Evolutionary conservation across 305 asterid genomes (phyloP), one percentile per base, ranked within the genome.

Genomic region (Fraxinus baroniana): DNA sequence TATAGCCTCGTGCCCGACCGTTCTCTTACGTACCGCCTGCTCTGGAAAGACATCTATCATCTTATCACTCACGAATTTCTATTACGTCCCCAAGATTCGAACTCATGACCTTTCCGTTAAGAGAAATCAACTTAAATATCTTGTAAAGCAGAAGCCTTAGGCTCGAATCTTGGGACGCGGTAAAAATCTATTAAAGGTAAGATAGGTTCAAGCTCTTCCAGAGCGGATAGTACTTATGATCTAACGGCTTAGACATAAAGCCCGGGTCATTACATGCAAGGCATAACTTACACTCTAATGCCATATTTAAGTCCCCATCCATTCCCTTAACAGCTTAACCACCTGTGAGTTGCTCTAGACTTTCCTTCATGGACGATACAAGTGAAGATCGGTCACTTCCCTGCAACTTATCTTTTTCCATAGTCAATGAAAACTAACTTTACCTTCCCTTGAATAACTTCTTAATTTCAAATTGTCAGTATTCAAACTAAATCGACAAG

Each of bases 231-330:
- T 44, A 44, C 55, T 3, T 44, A 44, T 44, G n/a, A 2, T 44
- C n/a, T 12, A 44, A 44, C 5, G 55, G 4, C 52, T 41, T 10
- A 12, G 52, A 9, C 49, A 39, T 2, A 12, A 10, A 12, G 52
- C 52, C 17, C 4, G 4, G 0, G 52, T 44, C 52, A 4, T 44
- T 44, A 12, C 55, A 44, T 22, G 35, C 18, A 62, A 68, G 2
- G n/a, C 35, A 68, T 17, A 10, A 24, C 74, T 68, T 24, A 68
- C 5, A 2, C 72, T 66, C 36, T 26, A 72, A n/a, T 60, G 18
- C 72, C 17, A 46, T 44, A 33, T 72, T 72, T 44, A 78, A 68
- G 71, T 32, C 79, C 71, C 78, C 79, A 72, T 46, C 18, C 46
- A 36, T 68, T 68, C 62, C 49, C 39, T 20, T 5, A 55, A 79